Percentiles rank a stretch among this genome's conserved stretches.
phyloP scores from a whole-genome alignment of 768 basidiomycete species.

The Phanerochaete sordida region DNA sequence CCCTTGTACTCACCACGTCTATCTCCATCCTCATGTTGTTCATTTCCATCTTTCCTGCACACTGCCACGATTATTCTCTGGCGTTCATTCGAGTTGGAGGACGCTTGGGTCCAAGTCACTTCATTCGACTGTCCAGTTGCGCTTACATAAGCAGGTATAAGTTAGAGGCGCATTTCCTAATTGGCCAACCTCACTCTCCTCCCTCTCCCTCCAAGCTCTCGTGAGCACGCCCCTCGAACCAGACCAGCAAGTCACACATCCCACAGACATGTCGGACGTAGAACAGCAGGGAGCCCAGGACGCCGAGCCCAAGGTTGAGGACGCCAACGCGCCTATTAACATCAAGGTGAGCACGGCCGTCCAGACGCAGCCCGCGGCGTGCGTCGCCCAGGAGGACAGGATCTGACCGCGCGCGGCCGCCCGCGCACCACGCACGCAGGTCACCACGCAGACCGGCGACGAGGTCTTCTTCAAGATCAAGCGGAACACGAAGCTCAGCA shows the following conservation, averaged over 20 bases:
- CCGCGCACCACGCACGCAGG: slow-evolving; percentile 38
- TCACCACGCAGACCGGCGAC: slow-evolving; percentile 71
- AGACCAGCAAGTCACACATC: neutral
- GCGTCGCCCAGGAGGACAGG: neutral
- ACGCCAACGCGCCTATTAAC: slow-evolving; percentile 66
- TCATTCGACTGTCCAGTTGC: neutral
- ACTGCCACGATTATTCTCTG: neutral
- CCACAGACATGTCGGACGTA: slow-evolving; percentile 50
- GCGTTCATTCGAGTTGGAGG: neutral
- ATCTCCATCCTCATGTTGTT: too few species aligned
- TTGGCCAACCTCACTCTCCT: neutral
- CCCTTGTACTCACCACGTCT: too few species aligned
- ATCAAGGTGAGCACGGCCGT: slow-evolving; percentile 53
- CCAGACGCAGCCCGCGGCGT: neutral
- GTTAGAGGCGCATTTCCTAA: slow-evolving; percentile 1
- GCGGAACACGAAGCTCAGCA: slow-evolving; percentile 86
- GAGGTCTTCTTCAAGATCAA: slow-evolving; percentile 99
- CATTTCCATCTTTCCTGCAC: neutral
- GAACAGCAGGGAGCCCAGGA: slow-evolving; percentile 33
- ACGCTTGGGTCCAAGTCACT: neutral
- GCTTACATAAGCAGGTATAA: slow-evolving; percentile 13
- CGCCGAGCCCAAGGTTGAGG: slow-evolving; percentile 48
- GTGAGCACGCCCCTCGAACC: neutral
- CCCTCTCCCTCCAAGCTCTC: neutral
- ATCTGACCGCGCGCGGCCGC: neutral